A percentile compares a stretch with the other conserved stretches of the same genome.
Evolutionary conservation across 106 monocot species (phyloP).

Genomic region (Iris macrosiphon): DNA sequence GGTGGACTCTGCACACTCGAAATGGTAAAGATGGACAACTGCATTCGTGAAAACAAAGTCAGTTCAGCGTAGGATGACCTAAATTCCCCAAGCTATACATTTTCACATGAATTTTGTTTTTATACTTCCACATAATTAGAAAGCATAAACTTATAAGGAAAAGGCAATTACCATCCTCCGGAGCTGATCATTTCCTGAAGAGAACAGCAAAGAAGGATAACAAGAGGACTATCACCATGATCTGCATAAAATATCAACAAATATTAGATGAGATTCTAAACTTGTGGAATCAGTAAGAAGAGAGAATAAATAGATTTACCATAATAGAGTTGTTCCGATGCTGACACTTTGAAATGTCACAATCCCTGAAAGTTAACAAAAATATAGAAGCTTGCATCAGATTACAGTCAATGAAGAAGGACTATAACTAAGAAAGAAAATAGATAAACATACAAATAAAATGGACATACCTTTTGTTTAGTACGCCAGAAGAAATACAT

Average conservation of each 20-base stretch:
- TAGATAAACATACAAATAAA: background rate
- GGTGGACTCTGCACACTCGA: no score
- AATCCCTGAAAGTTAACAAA: slow-evolving; percentile 17
- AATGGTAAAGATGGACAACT: no score
- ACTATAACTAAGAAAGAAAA: background rate
- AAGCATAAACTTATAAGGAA: no score
- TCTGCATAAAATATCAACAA: slow-evolving; percentile 11
- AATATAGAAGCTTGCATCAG: no score
- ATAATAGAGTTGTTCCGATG: slow-evolving; percentile 9
- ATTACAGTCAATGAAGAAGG: background rate
- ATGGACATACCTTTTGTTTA: slow-evolving; percentile 51
- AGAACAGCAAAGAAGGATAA: slow-evolving; percentile 25
- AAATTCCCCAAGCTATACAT: no score
- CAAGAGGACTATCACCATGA: slow-evolving; percentile 19
- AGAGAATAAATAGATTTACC: slow-evolving; percentile 28
- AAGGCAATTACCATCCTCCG: background rate
- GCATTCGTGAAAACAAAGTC: no score
- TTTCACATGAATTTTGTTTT: no score
- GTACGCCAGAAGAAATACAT: slow-evolving; percentile 56
- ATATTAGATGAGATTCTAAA: background rate
- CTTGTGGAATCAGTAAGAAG: background rate
- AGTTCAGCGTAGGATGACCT: no score
- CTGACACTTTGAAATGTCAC: slow-evolving; percentile 18
- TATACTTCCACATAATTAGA: no score
- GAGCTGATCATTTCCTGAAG: slow-evolving; percentile 7